Evolutionary conservation across 352 stramenopile species (phyloP).

Genomic region (Phytopythium boreale): DNA sequence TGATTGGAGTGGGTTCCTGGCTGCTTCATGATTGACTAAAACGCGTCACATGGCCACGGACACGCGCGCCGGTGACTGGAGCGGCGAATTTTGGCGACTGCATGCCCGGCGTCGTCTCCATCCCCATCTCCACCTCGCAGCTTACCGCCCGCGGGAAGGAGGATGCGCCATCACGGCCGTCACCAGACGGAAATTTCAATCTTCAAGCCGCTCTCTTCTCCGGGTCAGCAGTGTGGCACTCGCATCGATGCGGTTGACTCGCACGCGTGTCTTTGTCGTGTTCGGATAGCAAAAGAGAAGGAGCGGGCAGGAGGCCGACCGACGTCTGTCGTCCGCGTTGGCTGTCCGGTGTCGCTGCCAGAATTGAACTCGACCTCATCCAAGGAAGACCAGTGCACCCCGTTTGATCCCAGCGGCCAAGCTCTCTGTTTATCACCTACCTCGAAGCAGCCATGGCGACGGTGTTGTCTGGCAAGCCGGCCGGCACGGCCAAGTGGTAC

Average conservation of each 20-base stretch:
- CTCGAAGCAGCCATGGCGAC: neutral
- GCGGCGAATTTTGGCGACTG: neutral
- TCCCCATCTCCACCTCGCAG: too few species aligned
- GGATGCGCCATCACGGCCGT: neutral
- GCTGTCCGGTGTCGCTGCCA: neutral
- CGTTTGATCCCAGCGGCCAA: neutral
- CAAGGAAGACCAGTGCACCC: neutral
- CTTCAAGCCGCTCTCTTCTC: neutral
- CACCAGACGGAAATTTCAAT: neutral
- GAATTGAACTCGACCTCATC: slow-evolving; percentile 2
- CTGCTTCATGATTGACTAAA: slow-evolving; percentile 2
- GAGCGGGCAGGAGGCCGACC: neutral
- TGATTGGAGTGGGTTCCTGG: neutral
- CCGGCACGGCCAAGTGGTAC: slow-evolving; percentile 1
- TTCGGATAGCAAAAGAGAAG: neutral
- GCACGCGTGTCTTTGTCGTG: neutral
- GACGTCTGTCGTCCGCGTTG: too few species aligned
- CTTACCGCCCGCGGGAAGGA: neutral
- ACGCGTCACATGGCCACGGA: neutral
- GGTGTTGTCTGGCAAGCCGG: slow-evolving; percentile 15
- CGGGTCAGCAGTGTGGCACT: neutral
- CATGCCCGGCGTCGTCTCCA: too few species aligned
- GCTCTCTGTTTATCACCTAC: neutral
- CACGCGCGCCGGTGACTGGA: too few species aligned
- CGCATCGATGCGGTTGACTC: neutral